Evolutionary conservation across 441 rosid species (phyloP), one percentile per base, ranked within the genome.

Genomic region (Omphalea diandra): DNA sequence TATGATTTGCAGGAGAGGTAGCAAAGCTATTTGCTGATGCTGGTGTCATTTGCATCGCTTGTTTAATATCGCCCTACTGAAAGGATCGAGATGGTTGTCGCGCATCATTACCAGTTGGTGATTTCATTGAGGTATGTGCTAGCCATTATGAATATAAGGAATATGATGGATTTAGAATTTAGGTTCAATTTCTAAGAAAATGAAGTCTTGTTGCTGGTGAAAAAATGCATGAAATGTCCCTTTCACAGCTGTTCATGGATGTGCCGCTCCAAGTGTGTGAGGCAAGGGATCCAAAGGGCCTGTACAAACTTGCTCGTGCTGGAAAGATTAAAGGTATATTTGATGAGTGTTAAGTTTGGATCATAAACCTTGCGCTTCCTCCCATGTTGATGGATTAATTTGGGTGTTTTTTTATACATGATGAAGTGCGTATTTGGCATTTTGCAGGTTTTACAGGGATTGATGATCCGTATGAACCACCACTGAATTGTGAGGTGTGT

Each of bases 391-490:
- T n/a, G n/a, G 5, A 1, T 14, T 62, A 1, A 0, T 1, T 57
- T 15, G 3, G 4, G 17, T 68, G 44, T 12, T 2, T 22, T 36
- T 73, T 50, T 44, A 18, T 44, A 40, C 20, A 11, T 40, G 12
- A 40, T 40, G 38, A 3, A 35, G 38, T 3, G 38, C 7, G 38
- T 40, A 40, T 8, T 11, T 11, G 15, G 26, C 11, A 38, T n/a
- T 59, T 40, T 78, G 72, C 85, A 94, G 98, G 97, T 58, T 91
- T 94, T 80, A 90, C 98, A 14, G 97, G 98, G 31, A 84, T 91
- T 49, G 97, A 94, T 80, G 97, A 91, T 65, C 95, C 95, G 1
- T 91, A 94, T 60, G 97, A 94, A 72, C 83, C 91, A 6, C 97
- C 98, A 8, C 40, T 84, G 69, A 80, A 85, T 41, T 82, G 95